A percentile compares a stretch with the other conserved stretches of the same genome.
These are phyloP conservation scores for Saraca asoca DNA, from an alignment of 331 rosid genomes.

Conservation along the genomic window DNA sequence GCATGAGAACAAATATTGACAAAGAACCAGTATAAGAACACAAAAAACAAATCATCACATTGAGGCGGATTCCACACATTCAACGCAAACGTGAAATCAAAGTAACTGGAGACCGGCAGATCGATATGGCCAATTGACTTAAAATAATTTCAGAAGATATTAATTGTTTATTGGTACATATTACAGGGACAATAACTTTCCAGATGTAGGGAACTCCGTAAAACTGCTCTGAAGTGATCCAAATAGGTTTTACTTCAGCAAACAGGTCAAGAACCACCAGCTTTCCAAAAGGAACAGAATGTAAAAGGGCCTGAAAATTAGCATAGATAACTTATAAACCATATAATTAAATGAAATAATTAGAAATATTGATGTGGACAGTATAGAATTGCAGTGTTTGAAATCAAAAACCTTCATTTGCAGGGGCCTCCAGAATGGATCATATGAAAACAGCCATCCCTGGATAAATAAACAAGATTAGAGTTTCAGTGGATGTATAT, in stretches of 20 bases:
- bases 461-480: conserved; percentile 30
- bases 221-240: conserved; percentile 73
- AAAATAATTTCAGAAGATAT: conserved; percentile 11
- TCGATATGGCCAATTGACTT: conserved; percentile 12
- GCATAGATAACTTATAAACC: not conserved
- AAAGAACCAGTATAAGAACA: not conserved
- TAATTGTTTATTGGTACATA: conserved; percentile 25
- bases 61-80: conserved; percentile 21
- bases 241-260: conserved; percentile 81
- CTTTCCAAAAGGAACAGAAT: conserved; percentile 75
- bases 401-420: conserved; percentile 63
- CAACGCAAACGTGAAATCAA: not conserved
- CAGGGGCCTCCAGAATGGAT: conserved; percentile 83
- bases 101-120: conserved; percentile 3
- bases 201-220: conserved; percentile 83
- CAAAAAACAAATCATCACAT: conserved; percentile 7
- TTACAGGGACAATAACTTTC: conserved; percentile 47
- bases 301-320: conserved; percentile 70
- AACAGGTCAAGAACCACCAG: conserved; percentile 77
- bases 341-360: conserved; percentile 10
- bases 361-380: conserved; percentile 3
- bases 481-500: conserved; percentile 30
- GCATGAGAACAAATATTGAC: conserved; percentile 22
- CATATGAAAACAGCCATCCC: conserved; percentile 85
- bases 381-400: not conserved